A percentile compares a stretch with the other conserved stretches of the same genome.
phyloP scores from a whole-genome alignment of 352 stramenopile genomes.

The Globisporangium parvum region DNA sequence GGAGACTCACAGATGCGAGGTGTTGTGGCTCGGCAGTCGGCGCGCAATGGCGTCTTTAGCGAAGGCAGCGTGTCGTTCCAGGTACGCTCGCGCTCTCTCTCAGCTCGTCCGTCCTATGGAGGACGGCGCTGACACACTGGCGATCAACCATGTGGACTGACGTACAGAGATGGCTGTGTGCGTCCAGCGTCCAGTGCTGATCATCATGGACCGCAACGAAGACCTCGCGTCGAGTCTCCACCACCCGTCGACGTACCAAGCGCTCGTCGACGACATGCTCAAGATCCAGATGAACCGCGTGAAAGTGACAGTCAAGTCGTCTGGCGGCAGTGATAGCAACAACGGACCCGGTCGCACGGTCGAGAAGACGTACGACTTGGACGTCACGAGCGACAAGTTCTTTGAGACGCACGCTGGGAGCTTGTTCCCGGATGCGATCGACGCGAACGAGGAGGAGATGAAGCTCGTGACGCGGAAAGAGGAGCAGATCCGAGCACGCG shows the following conservation, averaged over 20 bases:
- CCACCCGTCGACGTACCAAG: slow-evolving; percentile 92
- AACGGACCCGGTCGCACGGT: slow-evolving; percentile 21
- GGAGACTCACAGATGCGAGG: neutral
- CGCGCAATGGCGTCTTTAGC: slow-evolving; percentile 60
- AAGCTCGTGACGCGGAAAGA: slow-evolving; percentile 84
- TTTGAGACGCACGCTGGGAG: slow-evolving; percentile 72
- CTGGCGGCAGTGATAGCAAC: slow-evolving; percentile 8
- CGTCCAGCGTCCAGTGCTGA: slow-evolving; percentile 88
- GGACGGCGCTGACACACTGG: neutral
- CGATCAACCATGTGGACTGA: neutral
- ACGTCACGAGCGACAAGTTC: slow-evolving; percentile 79
- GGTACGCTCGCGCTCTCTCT: slow-evolving; percentile 18
- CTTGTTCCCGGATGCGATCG: slow-evolving; percentile 77
- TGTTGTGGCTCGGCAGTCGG: slow-evolving; percentile 22
- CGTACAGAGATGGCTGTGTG: neutral
- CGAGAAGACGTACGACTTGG: slow-evolving; percentile 76
- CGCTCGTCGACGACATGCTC: slow-evolving; percentile 95
- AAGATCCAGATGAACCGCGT: slow-evolving; percentile 95
- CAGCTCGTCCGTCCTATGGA: neutral
- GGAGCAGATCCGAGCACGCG: slow-evolving; percentile 65
- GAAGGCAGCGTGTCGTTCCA: slow-evolving; percentile 62
- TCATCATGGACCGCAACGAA: slow-evolving; percentile 97
- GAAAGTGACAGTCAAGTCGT: slow-evolving; percentile 83
- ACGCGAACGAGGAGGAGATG: slow-evolving; percentile 87
- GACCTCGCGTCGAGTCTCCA: slow-evolving; percentile 94